Evolutionary conservation across 495 filamentous ascomycete species (phyloP).

Genomic region (Penicillium herquei): DNA sequence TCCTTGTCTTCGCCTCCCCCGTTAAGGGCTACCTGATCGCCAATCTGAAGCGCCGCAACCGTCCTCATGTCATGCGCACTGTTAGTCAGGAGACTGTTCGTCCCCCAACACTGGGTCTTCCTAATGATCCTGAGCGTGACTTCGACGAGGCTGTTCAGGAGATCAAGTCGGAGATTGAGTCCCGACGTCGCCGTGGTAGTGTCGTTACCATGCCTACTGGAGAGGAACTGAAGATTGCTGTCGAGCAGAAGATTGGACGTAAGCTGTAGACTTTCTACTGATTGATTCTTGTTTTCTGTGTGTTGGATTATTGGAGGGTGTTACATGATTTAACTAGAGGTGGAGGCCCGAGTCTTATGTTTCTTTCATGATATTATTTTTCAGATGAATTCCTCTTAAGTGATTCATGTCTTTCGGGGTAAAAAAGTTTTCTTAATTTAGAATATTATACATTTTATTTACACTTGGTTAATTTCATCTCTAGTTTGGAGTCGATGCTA

Average conservation of each 20-base stretch:
- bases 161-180: conserved; percentile 67
- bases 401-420: too few species aligned
- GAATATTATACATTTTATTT: too few species aligned
- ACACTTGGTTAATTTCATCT: too few species aligned
- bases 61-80: conserved; percentile 27
- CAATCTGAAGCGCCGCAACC: conserved; percentile 57
- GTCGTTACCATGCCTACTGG: conserved; percentile 47
- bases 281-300: too few species aligned
- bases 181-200: conserved; percentile 53
- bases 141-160: conserved; percentile 77
- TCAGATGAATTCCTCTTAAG: too few species aligned
- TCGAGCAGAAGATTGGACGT: conserved; percentile 47
- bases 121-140: conserved; percentile 72
- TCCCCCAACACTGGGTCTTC: conserved; percentile 72
- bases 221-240: conserved; percentile 43
- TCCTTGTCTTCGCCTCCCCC: conserved; percentile 78
- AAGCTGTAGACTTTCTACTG: conserved; percentile 21
- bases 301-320: too few species aligned
- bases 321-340: too few species aligned
- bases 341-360: too few species aligned
- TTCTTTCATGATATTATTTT: too few species aligned
- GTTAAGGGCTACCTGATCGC: conserved; percentile 60
- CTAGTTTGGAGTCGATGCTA: too few species aligned
- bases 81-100: conserved; percentile 31
- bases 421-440: too few species aligned